These are phyloP conservation scores for Rosa rugosa DNA, from an alignment of 306 rosid genomes.

Conservation along the genomic window DNA sequence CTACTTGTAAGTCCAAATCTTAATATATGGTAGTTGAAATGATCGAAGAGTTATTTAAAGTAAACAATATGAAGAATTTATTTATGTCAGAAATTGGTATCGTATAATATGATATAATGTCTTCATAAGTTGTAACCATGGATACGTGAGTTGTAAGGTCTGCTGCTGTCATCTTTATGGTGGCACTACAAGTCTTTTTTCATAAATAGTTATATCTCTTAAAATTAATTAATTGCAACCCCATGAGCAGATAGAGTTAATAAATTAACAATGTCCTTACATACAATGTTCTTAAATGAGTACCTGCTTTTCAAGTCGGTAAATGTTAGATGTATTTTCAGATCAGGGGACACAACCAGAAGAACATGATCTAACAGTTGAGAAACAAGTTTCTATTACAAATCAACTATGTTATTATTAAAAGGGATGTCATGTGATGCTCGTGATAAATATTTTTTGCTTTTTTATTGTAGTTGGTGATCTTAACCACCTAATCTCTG, in stretches of 20 bases:
- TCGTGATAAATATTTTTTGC: neutral
- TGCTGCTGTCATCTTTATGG: neutral
- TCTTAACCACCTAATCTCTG: slow-evolving; percentile 84
- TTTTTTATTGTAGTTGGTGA: slow-evolving; percentile 60
- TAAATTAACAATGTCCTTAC: neutral
- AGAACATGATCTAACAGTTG: neutral
- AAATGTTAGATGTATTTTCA: neutral
- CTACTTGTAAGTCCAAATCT: slow-evolving; percentile 56
- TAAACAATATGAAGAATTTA: neutral
- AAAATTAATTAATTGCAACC: neutral
- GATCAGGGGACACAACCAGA: neutral
- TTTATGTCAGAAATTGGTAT: neutral
- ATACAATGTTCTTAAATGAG: neutral
- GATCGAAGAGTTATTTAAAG: neutral
- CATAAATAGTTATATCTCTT: neutral
- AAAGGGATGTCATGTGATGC: neutral
- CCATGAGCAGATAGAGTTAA: neutral
- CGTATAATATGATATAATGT: slow-evolving; percentile 4
- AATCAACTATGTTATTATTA: neutral
- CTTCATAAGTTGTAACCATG: neutral
- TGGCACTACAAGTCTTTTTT: slow-evolving; percentile 18
- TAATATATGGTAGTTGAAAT: neutral
- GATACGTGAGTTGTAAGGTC: neutral
- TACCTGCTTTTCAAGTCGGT: neutral
- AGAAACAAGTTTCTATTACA: neutral